phyloP scores from a whole-genome alignment of 805 yeast species.

The Lipomyces sp. region DNA sequence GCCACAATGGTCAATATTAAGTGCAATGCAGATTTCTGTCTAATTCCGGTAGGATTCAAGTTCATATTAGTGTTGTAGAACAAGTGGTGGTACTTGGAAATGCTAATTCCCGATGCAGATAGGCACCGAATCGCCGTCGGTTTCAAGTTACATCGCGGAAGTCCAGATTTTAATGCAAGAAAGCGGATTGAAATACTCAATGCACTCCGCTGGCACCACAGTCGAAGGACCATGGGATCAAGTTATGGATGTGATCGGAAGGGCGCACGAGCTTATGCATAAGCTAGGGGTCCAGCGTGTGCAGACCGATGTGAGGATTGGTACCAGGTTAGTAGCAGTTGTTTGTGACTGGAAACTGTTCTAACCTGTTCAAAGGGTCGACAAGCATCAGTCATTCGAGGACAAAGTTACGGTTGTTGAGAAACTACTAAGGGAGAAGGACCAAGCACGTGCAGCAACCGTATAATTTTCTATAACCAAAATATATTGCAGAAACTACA shows the following conservation, averaged over 20 bases:
- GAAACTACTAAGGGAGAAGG: constrained; percentile 28
- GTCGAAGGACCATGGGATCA: constrained; percentile 92
- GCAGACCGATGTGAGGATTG: constrained; percentile 85
- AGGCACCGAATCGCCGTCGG: constrained; percentile 79
- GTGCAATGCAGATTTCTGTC: constrained; percentile 84
- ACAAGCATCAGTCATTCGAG: constrained; percentile 34
- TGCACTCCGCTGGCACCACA: constrained; percentile 93
- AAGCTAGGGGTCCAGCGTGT: constrained; percentile 73
- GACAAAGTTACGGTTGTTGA: constrained; percentile 38
- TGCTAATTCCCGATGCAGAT: constrained; percentile 50
- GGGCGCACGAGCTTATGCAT: constrained; percentile 74
- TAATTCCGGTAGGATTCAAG: constrained; percentile 67
- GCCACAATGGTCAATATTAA: constrained; percentile 17
- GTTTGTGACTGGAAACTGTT: not conserved
- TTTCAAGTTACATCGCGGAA: constrained; percentile 76
- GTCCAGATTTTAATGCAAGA: constrained; percentile 67
- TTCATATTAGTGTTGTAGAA: not conserved
- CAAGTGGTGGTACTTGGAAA: not conserved
- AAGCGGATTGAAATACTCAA: constrained; percentile 65
- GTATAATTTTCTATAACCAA: not conserved
- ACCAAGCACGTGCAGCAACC: constrained; percentile 6
- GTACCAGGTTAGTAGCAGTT: constrained; percentile 56
- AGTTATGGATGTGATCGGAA: constrained; percentile 78
- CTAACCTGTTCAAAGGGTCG: constrained; percentile 24
- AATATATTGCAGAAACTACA: not conserved